phyloP scores from a whole-genome alignment of 1,139 yeast species.

The Lodderomyces parapsilosis region DNA sequence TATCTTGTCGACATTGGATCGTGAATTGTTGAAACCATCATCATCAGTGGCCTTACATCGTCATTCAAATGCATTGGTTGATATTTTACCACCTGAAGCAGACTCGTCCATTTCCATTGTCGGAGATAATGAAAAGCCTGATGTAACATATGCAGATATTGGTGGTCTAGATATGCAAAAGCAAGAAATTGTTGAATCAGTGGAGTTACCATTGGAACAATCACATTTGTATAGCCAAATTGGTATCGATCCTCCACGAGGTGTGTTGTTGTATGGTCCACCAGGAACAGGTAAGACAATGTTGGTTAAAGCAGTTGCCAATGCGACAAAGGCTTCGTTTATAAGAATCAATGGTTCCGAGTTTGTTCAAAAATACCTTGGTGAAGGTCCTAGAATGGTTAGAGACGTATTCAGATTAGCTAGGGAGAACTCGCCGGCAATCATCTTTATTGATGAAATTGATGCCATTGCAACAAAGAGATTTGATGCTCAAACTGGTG shows the following conservation, averaged over 20 bases:
- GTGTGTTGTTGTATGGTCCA: constrained; percentile 95
- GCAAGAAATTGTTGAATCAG: constrained; percentile 98
- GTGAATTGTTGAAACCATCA: constrained; percentile 91
- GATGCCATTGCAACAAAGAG: constrained; percentile 99
- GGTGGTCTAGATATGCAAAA: constrained; percentile 99
- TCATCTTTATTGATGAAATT: constrained; percentile 95
- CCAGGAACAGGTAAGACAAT: constrained; percentile 99
- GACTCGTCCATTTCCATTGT: constrained; percentile 94
- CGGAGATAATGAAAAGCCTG: constrained; percentile 92
- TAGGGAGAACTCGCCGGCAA: constrained; percentile 94
- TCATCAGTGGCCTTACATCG: constrained; percentile 97
- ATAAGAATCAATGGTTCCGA: constrained; percentile 98
- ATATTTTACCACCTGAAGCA: constrained; percentile 97
- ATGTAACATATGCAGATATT: constrained; percentile 87
- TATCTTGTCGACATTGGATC: constrained; percentile 88
- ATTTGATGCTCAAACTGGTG: constrained; percentile 99
- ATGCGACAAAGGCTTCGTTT: constrained; percentile 91
- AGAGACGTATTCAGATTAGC: constrained; percentile 97
- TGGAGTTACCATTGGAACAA: constrained; percentile 93
- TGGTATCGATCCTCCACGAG: constrained; percentile 99
- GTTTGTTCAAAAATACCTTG: constrained; percentile 95
- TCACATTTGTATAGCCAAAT: constrained; percentile 95
- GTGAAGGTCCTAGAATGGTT: constrained; percentile 99
- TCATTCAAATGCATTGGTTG: constrained; percentile 96
- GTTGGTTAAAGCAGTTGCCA: constrained; percentile 98